phyloP scores from a whole-genome alignment of 352 stramenopile species.

The Phytophthora pseudosyringae region DNA sequence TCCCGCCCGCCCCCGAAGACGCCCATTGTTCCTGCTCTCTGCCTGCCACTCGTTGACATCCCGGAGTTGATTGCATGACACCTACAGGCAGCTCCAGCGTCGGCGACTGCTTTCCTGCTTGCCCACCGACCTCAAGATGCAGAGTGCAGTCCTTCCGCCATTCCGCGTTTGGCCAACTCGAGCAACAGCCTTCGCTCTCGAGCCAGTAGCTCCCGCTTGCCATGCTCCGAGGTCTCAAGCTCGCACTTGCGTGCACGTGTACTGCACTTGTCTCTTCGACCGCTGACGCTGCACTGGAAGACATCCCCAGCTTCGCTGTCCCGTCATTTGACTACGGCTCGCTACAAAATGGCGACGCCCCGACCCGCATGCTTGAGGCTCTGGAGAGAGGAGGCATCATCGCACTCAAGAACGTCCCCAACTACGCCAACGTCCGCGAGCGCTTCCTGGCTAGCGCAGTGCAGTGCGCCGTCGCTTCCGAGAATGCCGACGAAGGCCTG shows the following conservation, averaged over 20 bases:
- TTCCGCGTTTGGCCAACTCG: constrained; percentile 21
- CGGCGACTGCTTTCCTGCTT: not conserved
- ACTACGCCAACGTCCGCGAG: constrained; percentile 45
- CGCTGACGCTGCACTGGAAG: constrained; percentile 17
- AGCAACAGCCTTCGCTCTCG: constrained; percentile 8
- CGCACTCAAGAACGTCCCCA: constrained; percentile 53
- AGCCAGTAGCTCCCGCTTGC: constrained; percentile 7
- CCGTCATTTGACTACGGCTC: constrained; percentile 46
- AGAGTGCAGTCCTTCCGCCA: constrained; percentile 1
- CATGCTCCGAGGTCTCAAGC: constrained; percentile 15
- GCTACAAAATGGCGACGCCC: constrained; percentile 16
- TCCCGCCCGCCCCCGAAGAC: constrained; percentile 12
- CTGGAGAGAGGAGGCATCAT: constrained; percentile 54
- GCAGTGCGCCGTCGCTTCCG: constrained; percentile 43
- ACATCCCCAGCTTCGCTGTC: constrained; percentile 37
- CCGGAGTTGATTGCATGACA: constrained; percentile 20
- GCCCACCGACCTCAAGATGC: not conserved
- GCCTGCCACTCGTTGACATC: constrained; percentile 14
- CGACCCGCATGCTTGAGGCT: constrained; percentile 39
- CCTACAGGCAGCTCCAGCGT: not conserved
- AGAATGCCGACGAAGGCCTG: constrained; percentile 14
- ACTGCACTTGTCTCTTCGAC: not conserved
- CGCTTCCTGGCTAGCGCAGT: constrained; percentile 46
- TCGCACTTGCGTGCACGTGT: constrained; percentile 6
- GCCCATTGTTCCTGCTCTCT: not conserved